Percentiles rank a stretch among this genome's conserved stretches.
Conservation (phyloP, 2,329 filamentous ascomycete genomes). For the Aspergillus eucalypticola region DNA sequence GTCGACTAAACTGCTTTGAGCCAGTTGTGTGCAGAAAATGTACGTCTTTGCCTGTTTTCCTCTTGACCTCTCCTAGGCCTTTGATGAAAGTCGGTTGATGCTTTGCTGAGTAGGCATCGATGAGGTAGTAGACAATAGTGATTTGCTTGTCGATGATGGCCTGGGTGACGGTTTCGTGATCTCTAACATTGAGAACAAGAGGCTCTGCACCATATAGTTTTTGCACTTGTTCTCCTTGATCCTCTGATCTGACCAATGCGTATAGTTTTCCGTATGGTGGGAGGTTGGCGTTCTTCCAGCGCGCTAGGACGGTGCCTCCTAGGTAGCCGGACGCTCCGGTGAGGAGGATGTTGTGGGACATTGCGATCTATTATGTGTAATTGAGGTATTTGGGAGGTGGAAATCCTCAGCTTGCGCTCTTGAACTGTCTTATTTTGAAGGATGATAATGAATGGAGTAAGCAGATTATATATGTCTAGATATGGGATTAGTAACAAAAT, state of each 20-base stretch:
- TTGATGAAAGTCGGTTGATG: conserved; percentile 41
- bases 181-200: conserved; percentile 25
- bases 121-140: conserved; percentile 52
- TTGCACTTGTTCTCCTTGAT: conserved; percentile 48
- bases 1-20: conserved; percentile 55
- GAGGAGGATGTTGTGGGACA: conserved; percentile 28
- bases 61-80: conserved; percentile 49
- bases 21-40: conserved; percentile 56
- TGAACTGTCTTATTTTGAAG: too few relatives aligned
- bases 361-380: too few relatives aligned
- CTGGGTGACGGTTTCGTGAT: conserved; percentile 38
- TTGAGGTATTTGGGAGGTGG: too few relatives aligned
- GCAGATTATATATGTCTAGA: too few relatives aligned
- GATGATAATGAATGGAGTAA: too few relatives aligned
- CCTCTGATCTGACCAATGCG: conserved; percentile 50
- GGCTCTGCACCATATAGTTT: conserved; percentile 46
- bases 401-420: too few relatives aligned
- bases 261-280: conserved; percentile 48
- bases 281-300: conserved; percentile 34
- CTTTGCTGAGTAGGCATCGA: conserved; percentile 45
- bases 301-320: conserved; percentile 52
- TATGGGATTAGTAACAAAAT: too few relatives aligned
- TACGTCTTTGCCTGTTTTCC: conserved; percentile 42
- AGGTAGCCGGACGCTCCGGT: conserved; percentile 58
- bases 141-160: conserved; percentile 48